These are phyloP conservation scores for Blastobotrys indianensis DNA, from an alignment of 1,139 yeast genomes.

Conservation along the genomic window DNA sequence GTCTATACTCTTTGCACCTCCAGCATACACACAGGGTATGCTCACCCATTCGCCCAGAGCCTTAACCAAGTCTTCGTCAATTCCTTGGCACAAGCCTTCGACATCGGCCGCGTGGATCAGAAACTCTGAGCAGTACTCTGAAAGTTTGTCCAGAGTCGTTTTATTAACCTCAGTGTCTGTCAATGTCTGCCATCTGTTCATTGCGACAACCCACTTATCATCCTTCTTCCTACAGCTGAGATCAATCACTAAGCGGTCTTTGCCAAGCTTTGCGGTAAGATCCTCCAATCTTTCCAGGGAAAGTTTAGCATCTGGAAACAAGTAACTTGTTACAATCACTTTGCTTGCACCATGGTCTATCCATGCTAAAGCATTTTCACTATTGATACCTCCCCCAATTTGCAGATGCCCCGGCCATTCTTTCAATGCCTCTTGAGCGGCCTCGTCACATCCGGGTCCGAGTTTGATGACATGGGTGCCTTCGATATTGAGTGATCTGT, in stretches of 20 bases:
- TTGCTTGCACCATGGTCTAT: conserved; percentile 61
- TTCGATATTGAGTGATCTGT: conserved; percentile 46
- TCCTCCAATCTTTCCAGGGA: conserved; percentile 48
- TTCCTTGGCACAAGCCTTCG: conserved; percentile 91
- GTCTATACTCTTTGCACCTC: conserved; percentile 75
- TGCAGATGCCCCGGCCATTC: conserved; percentile 76
- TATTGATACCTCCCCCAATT: conserved; percentile 88
- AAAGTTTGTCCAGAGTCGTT: conserved; percentile 49
- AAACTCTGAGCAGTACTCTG: conserved; percentile 74
- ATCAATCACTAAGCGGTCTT: conserved; percentile 72
- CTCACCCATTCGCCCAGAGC: conserved; percentile 76
- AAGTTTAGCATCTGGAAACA: conserved; percentile 62
- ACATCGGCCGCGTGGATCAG: conserved; percentile 97
- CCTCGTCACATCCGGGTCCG: conserved; percentile 78
- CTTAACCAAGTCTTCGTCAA: conserved; percentile 69
- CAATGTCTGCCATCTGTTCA: conserved; percentile 93
- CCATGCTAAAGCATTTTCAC: conserved; percentile 71
- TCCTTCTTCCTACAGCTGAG: conserved; percentile 67
- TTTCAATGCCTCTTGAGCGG: conserved; percentile 68
- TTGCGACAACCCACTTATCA: conserved; percentile 81
- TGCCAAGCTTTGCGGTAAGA: conserved; percentile 53
- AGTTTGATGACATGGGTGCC: conserved; percentile 94
- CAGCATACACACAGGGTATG: conserved; percentile 86
- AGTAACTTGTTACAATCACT: conserved; percentile 88
- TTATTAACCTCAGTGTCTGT: conserved; percentile 55